Evolutionary conservation across 2,329 filamentous ascomycete genomes (phyloP).

Genomic region (Helminthosporium solani): DNA sequence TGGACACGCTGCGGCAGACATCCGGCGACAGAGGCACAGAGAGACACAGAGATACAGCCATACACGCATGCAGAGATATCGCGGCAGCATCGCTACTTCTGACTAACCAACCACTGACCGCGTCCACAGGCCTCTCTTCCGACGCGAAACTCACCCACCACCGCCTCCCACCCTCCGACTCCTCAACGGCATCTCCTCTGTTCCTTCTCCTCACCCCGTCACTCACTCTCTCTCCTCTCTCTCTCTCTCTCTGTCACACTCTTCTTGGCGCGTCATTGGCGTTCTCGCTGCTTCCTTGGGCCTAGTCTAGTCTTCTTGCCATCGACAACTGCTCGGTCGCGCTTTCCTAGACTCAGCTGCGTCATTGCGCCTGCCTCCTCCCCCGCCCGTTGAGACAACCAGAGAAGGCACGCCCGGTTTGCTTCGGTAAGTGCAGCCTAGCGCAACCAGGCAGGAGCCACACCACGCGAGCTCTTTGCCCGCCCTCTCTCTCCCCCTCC

Average conservation of each 20-base stretch:
- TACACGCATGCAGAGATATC: too few species aligned
- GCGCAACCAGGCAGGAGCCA: too few species aligned
- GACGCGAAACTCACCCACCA: conserved; percentile 25
- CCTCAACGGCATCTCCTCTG: conserved; percentile 37
- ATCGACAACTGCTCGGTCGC: conserved; percentile 13
- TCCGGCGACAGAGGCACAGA: too few species aligned
- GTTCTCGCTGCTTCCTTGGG: conserved; percentile 34
- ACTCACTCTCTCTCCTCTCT: conserved; percentile 13
- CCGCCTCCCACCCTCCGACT: conserved; percentile 18
- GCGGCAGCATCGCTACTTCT: too few species aligned
- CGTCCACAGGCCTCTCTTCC: conserved; percentile 23
- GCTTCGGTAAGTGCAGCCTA: conserved; percentile 33
- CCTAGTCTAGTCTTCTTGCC: conserved; percentile 26
- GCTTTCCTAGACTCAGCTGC: conserved; percentile 3
- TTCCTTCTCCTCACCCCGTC: conserved; percentile 20
- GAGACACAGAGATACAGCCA: too few species aligned
- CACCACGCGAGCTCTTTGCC: not conserved
- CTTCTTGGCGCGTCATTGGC: conserved; percentile 32
- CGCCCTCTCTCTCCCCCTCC: conserved; percentile 10
- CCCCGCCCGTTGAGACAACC: conserved; percentile 8
- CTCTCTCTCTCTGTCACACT: too few species aligned
- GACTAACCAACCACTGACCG: too few species aligned
- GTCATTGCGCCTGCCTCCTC: conserved; percentile 6
- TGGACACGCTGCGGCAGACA: too few species aligned
- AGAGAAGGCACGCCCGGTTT: conserved; percentile 6